Base-by-base conservation (phyloP, 75 land plant genomes). In the Chamaecyparis obtusa region DNA sequence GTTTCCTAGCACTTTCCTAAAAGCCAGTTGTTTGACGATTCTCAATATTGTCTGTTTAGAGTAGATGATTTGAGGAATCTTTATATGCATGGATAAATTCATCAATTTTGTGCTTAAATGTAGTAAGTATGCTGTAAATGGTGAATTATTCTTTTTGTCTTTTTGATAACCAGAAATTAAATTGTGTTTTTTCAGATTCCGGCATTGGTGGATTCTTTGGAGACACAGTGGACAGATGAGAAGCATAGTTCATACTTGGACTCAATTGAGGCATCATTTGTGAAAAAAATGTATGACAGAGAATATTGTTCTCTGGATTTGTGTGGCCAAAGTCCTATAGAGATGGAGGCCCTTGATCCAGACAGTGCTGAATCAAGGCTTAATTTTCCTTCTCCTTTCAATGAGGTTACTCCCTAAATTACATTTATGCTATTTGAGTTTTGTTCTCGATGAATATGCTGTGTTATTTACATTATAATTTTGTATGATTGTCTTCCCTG, bases 221-320 rank as follows among this genome's bases (percentile, higher is more conserved):
- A 72, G 39, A 64, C 86, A 27, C 48, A 71, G 48, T 93, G 93
- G 94, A 91, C 93, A 48, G 85, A 93, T 85, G 94, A 93, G 88
- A 90, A 82, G 88, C 94, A 93, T 83, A 71, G 87, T 27, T 89
- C 87, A 39, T 91, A 79, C 78, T 87, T 93, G 67, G 90, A 86
- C 83, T 71, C 86, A 32, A 87, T 93, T 55, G 94, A 93, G 81
- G 91, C 90, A n/a, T 87, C 88, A 13, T 93, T 93, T 84, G 94
- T 93, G 21, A 90, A 86, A 75, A 85, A 89, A 69, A 90, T 91
- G 94, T 85, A 90, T 88, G 86, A 86, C 16, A 76, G 74, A 78
- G 74, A 85, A 19, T 85, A 72, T 85, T 85, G 74, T 85, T 37
- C 86, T 16, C 33, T 60, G 43, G 49, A 85, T 72, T 44, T 44